Evolutionary conservation across 257 asterid genomes (phyloP), one percentile per base, ranked within the genome.

Genomic region (Solanum acaule): DNA sequence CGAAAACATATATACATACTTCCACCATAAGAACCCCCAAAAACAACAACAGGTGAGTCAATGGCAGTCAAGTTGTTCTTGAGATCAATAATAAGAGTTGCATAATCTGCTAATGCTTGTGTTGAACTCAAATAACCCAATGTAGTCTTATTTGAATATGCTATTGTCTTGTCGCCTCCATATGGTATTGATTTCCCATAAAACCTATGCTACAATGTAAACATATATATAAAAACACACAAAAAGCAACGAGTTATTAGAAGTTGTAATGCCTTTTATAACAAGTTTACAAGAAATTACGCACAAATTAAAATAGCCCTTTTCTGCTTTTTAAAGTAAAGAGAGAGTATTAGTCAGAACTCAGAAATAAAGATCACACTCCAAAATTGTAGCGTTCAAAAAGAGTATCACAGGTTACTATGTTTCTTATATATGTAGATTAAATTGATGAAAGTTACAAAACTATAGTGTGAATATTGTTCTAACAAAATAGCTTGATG

Each of bases 11-110:
- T 71, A 15, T 42, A 84, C 94, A 27, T 93, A 96, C 99, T 96
- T 95, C 98, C 99, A 82, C 98, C 98, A 56, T 96, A 96, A 88
- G 99, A 96, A 82, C 99, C 99, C 61, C 98, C 99, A 35, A 96
- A 93, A 18, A 95, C 98, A 16, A 96, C 94, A 44, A 96, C 98
- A 2, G 99, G 99, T 4, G 94, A 92, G 18, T 93, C 93, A 34
- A 10, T 18, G 8, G 98, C 98, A 0, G 95, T 89, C 92, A 96
- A 85, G 77, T 96, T 96, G 78, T 90, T 91, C 83, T 96, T 96
- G 52, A 95, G 94, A 87, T 95, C 98, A 84, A 93, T 89, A 2
- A 96, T 93, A 44, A 96, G 88, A 27, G 95, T 92, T 27, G 98
- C 98, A 85, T 96, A 96, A 78, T 96, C 99, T 1, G 99, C 99